phyloP scores from a whole-genome alignment of 768 basidiomycete species.

The Suillus plorans region DNA sequence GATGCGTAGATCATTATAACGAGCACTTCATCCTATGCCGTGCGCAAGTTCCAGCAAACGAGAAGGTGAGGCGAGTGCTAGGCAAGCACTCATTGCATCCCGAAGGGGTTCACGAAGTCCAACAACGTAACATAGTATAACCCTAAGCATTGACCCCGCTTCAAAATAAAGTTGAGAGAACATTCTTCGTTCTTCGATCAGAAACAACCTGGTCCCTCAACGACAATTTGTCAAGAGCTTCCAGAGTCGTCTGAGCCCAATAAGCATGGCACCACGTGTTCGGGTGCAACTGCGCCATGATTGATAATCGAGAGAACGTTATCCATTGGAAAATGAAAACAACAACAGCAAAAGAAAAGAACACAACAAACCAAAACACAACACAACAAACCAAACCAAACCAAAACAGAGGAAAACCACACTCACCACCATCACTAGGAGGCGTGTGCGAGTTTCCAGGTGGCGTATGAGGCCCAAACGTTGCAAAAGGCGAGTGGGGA shows the following conservation, averaged over 20 bases:
- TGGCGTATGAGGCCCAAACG: constrained; percentile 16
- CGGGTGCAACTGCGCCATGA: not conserved
- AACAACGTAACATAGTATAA: not conserved
- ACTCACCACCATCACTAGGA: constrained; percentile 28
- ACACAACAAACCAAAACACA: not conserved
- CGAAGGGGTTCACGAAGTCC: not conserved
- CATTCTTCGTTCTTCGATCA: not conserved
- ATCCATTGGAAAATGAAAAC: not conserved
- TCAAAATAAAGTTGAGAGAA: too few species aligned
- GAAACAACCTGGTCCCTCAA: not conserved
- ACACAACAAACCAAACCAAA: too few species aligned
- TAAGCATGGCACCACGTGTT: not conserved
- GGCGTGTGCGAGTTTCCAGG: constrained; percentile 26
- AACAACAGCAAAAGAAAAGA: not conserved
- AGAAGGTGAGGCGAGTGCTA: not conserved
- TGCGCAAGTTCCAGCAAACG: not conserved
- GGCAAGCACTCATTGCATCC: not conserved
- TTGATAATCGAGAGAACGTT: not conserved
- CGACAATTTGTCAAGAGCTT: too few species aligned
- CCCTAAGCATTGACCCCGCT: not conserved
- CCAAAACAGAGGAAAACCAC: not conserved
- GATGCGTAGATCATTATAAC: not conserved
- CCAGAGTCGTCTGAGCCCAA: not conserved
- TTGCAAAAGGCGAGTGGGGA: constrained; percentile 20
- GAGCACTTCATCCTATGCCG: not conserved